phyloP scores from a whole-genome alignment of 441 rosid genomes.

The Adansonia gregorii region DNA sequence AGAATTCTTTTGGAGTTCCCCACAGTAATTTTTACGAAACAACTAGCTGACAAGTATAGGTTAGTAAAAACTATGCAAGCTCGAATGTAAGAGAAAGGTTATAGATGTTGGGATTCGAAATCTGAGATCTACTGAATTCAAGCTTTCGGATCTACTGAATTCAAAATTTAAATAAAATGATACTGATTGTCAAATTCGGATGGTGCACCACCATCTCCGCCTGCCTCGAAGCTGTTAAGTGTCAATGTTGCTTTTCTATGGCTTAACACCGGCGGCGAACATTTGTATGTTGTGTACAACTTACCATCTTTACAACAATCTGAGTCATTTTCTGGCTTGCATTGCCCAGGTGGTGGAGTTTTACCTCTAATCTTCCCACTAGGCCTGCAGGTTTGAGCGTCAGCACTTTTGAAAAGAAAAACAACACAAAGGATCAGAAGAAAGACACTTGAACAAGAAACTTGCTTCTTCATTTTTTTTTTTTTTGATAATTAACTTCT shows the following conservation, averaged over 20 bases:
- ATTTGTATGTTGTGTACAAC: slow-evolving; percentile 13
- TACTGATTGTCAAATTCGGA: slow-evolving; percentile 1
- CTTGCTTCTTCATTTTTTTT: too few relatives aligned
- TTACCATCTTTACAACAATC: slow-evolving; percentile 17
- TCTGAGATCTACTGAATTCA: too few relatives aligned
- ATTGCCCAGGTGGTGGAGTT: slow-evolving; percentile 32
- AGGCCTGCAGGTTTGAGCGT: slow-evolving; percentile 31
- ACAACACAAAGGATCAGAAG: background rate
- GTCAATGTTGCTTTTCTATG: slow-evolving; percentile 25
- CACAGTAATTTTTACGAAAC: too few relatives aligned
- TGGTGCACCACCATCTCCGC: slow-evolving; percentile 21
- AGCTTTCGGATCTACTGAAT: too few relatives aligned
- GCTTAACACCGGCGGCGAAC: slow-evolving; percentile 6
- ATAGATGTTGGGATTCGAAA: too few relatives aligned
- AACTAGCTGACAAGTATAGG: background rate
- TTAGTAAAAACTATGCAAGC: background rate
- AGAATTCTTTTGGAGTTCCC: background rate
- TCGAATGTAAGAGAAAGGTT: too few relatives aligned
- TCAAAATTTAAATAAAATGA: background rate
- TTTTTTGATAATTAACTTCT: too few relatives aligned
- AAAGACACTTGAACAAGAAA: too few relatives aligned
- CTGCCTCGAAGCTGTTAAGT: slow-evolving; percentile 17
- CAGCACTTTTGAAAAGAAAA: slow-evolving; percentile 17
- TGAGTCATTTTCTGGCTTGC: slow-evolving; percentile 25
- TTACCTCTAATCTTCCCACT: slow-evolving; percentile 25